Evolutionary conservation across 2,329 filamentous ascomycete genomes (phyloP), one percentile per base, ranked within the genome.

Genomic region (Hansfordia pulvinata): DNA sequence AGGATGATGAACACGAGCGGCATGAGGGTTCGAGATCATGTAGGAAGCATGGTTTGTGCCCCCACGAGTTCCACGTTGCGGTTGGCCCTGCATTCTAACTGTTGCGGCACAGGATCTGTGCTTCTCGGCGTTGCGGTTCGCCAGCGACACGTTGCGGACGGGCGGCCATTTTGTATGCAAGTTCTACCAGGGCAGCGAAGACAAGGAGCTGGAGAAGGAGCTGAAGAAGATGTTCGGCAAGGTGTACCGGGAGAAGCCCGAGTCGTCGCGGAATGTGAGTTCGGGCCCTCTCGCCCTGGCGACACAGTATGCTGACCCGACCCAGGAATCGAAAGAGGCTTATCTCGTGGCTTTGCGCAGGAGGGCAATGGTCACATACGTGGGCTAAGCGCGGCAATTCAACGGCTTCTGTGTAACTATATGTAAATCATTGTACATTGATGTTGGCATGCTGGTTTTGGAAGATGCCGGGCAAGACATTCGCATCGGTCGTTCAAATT

Each of bases 1-100:
- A 98, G 90, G 90, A 79, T 98, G 78, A 93, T 94, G 85, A 98
- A 98, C 56, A 94, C 88, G 42, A 93, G 81, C 57, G 90, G 90
- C 30, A 79, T 83, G 44, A 56, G 56, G 12, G 90, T 93, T 47
- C 73, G 76, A 37, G 90, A 98, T 54, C 90, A 98, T 54, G 77
- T 75, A 8, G 82, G 83, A 17, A 94, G 85, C 56, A 96, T 98
- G 83, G 88, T 94, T 57, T 48, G 76, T 50, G 13, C 12, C 24
- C n/a, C 9, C 19, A n/a, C n/a, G n/a, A n/a, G n/a, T 15, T 12
- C 24, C 10, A 15, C 9, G 16, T 24, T 10, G n/a, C 14, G 10
- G n/a, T 27, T 29, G 7, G 25, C 9, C 25, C 13, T n/a, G 17
- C 9, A 19, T 20, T 24, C 31, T 34, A 6, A 30, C 21, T 23